Base-by-base conservation (phyloP, 768 basidiomycete genomes). In the Cystofilobasidium bisporidii region DNA sequence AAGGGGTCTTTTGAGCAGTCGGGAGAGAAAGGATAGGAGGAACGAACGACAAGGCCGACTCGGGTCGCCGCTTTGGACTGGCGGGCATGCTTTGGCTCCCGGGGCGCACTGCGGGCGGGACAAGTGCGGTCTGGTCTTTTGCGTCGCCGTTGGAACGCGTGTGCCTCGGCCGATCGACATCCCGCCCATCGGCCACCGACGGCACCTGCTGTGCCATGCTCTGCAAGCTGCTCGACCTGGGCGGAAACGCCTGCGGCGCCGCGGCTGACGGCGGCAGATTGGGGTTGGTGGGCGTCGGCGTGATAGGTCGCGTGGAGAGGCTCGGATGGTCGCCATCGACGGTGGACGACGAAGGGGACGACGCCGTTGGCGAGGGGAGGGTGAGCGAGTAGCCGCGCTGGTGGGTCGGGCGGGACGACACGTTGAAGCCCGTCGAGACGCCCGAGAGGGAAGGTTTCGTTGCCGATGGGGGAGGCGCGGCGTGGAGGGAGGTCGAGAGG, bases 71-170 rank as follows among this genome's bases (percentile, higher is more conserved):
- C 50, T 24, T 24, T 5, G 50, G 50, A 24, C 50, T 53, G 6
- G 50, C 50, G 4, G 50, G 50, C 50, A 53, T 53, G 50, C 50
- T 53, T 24, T 53, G n/a, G 50, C 50, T 53, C 6, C 28, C 50
- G 17, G n/a, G n/a, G n/a, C n/a, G n/a, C 5, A 12, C 22, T 53
- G n/a, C 9, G 43, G 14, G 36, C 6, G 36, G 6, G 36, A 12
- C 5, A 36, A 36, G 10, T 8, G 43, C 43, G 43, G 20, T 15
- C 24, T 53, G 18, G 50, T 53, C 50, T 2, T 12, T 6, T 12
- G 18, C 24, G 14, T 24, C 50, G 50, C 9, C n/a, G 50, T 43
- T 43, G 43, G 5, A n/a, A n/a, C n/a, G n/a, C 17, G 43, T 43
- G 8, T 17, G 12, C 6, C 36, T 36, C 36, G 43, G 43, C 14